Percentiles rank a stretch among this genome's conserved stretches.
phyloP scores from a whole-genome alignment of 2,329 filamentous ascomycete genomes.

The Podosphaera xanthii region DNA sequence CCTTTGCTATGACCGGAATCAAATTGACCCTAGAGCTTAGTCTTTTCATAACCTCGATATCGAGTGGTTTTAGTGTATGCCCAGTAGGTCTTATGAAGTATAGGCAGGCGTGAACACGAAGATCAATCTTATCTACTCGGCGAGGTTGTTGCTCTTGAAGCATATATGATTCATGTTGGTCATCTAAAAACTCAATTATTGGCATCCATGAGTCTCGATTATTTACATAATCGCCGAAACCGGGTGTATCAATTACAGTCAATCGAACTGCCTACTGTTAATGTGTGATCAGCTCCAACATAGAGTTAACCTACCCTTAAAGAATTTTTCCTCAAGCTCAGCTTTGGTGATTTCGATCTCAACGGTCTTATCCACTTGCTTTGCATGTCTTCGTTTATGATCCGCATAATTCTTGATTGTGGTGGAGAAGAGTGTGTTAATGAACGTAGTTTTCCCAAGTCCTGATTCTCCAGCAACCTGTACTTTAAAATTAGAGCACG shows the following conservation, averaged over 20 bases:
- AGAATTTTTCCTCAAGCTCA: slow-evolving; percentile 99
- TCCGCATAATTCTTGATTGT: slow-evolving; percentile 99
- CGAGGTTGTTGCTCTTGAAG: slow-evolving; percentile 98
- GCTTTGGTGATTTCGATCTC: slow-evolving; percentile 99
- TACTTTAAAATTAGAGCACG: slow-evolving; percentile 2
- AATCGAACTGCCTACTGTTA: slow-evolving; percentile 48
- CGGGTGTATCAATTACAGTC: slow-evolving; percentile 96
- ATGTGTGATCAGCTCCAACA: background rate
- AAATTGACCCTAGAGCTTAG: slow-evolving; percentile 94
- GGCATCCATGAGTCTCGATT: slow-evolving; percentile 99
- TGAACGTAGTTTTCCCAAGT: slow-evolving; percentile 97
- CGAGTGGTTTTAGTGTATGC: slow-evolving; percentile 92
- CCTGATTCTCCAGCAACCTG: slow-evolving; percentile 97
- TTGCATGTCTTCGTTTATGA: slow-evolving; percentile 96
- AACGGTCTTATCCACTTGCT: slow-evolving; percentile 98
- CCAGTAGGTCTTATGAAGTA: slow-evolving; percentile 99
- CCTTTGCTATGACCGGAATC: slow-evolving; percentile 96
- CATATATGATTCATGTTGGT: slow-evolving; percentile 99
- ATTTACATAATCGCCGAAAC: slow-evolving; percentile 99
- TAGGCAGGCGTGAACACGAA: slow-evolving; percentile 91
- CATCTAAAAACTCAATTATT: slow-evolving; percentile 98
- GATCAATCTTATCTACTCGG: slow-evolving; percentile 95
- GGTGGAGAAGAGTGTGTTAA: slow-evolving; percentile 99
- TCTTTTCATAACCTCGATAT: slow-evolving; percentile 99
- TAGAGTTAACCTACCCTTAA: slow-evolving; percentile 52